These are phyloP conservation scores for Santalum album DNA, from an alignment of 164 flowering plant species.

Conservation along the genomic window DNA sequence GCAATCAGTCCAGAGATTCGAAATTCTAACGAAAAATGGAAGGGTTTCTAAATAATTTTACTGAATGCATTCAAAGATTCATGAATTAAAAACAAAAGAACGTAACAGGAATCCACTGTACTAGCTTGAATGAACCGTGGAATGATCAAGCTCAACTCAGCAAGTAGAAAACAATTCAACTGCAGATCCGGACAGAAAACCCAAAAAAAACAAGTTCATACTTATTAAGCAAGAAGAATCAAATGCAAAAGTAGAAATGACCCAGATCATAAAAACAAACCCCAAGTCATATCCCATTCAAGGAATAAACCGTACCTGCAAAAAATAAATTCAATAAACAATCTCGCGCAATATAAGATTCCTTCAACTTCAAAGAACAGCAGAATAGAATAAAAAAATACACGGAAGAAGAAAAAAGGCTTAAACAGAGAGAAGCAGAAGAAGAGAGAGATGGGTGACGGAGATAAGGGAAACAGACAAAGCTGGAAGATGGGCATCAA, in stretches of 20 bases:
- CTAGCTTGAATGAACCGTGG: neutral
- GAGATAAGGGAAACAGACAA: conserved; percentile 21
- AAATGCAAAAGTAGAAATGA: neutral
- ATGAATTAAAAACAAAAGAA: neutral
- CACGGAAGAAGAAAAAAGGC: conserved; percentile 8
- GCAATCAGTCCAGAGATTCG: neutral
- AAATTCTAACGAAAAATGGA: neutral
- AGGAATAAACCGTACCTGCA: neutral
- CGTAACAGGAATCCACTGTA: neutral
- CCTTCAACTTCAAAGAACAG: neutral
- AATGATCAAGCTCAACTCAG: neutral
- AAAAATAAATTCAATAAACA: neutral
- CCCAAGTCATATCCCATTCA: conserved; percentile 9
- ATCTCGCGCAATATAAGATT: conserved; percentile 7
- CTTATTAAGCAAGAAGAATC: neutral
- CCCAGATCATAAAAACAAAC: conserved; percentile 21
- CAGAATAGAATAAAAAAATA: neutral
- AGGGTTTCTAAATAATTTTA: neutral
- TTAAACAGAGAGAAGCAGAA: conserved; percentile 11
- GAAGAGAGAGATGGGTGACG: conserved; percentile 14
- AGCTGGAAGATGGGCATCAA: conserved; percentile 24
- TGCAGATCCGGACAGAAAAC: too few relatives aligned
- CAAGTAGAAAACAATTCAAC: neutral
- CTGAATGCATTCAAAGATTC: neutral
- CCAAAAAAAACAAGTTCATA: too few relatives aligned